Evolutionary conservation across 495 filamentous ascomycete species (phyloP), one percentile per base, ranked within the genome.

Genomic region (Daldinia grandis): DNA sequence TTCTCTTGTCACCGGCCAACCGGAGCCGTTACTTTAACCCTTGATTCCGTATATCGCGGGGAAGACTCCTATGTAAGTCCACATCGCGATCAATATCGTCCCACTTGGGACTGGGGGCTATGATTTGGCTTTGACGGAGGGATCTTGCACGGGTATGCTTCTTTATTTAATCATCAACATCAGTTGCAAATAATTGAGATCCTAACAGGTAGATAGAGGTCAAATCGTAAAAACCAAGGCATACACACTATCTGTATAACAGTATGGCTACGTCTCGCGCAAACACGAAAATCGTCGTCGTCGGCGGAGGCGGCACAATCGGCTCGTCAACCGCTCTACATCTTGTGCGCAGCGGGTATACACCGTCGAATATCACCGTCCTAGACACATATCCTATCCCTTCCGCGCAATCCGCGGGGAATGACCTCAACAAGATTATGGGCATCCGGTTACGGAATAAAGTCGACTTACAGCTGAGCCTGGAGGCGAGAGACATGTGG

Each of bases 371-470:
- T 15, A 72, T 75, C 42, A 75, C 69, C 33, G 65, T 75, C 17
- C 69, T 75, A 9, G 73, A 75, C 21, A 72, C 69, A 0, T 75
- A 75, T 60, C 64, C 68, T 5, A 75, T 75, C 15, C 73, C 73
- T 17, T 75, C 73, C 8, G 73, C 73, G 33, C 73, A 75, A 49
- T 75, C 73, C 6, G 73, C 73, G 21, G 73, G 73, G 0, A 72
- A 75, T 38, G 73, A 75, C 35, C 67, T 75, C 5, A 75, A 75
- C 17, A 75, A 75, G 73, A 75, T 75, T 21, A 75, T 75, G 73
- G 73, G 69, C 3, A 66, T 75, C 24, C 73, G 42, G 1, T 21
- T 72, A 8, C 64, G 65, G 6, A 75, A 68, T 14, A 72, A 72
- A 31, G 73, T 64, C 42, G 73, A 75, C 61, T 24, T 75, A 33